These are phyloP conservation scores for Apophysomyces trapeziformis DNA, from an alignment of 371 early-diverging fungal species.

Conservation along the genomic window DNA sequence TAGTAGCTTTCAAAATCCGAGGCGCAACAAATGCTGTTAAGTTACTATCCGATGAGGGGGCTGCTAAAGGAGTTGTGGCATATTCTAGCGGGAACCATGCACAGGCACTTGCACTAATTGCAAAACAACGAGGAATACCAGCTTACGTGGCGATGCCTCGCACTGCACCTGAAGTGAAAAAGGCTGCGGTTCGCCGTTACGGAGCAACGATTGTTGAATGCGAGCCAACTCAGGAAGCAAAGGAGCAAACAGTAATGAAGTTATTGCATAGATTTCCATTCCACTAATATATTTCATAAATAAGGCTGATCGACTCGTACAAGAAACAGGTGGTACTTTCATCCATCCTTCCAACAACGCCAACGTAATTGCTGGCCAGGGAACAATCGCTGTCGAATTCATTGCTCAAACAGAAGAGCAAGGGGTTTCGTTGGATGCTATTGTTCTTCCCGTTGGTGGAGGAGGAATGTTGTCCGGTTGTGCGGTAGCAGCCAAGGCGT, in stretches of 20 bases:
- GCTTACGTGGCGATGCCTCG: slow-evolving; percentile 61
- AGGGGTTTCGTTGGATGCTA: slow-evolving; percentile 41
- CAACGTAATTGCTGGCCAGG: slow-evolving; percentile 65
- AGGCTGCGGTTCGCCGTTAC: slow-evolving; percentile 54
- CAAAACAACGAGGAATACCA: slow-evolving; percentile 43
- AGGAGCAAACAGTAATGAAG: slow-evolving; percentile 17
- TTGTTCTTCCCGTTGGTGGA: slow-evolving; percentile 61
- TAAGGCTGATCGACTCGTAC: slow-evolving; percentile 28
- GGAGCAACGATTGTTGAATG: slow-evolving; percentile 57
- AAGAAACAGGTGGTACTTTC: slow-evolving; percentile 41
- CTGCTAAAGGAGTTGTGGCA: slow-evolving; percentile 47
- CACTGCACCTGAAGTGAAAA: slow-evolving; percentile 54
- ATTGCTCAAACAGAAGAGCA: slow-evolving; percentile 45
- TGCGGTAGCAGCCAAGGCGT: slow-evolving; percentile 46
- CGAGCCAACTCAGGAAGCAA: slow-evolving; percentile 34
- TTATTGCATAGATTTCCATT: background rate
- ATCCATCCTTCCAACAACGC: slow-evolving; percentile 54
- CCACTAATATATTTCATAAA: background rate
- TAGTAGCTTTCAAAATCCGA: slow-evolving; percentile 60
- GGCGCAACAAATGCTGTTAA: slow-evolving; percentile 61
- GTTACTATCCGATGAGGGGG: slow-evolving; percentile 31
- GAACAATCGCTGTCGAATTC: slow-evolving; percentile 58
- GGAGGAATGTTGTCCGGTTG: slow-evolving; percentile 66
- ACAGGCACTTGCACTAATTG: slow-evolving; percentile 53
- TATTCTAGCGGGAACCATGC: slow-evolving; percentile 60